Conservation (phyloP, 345 rosid species). For the Gossypium bickii region DNA sequence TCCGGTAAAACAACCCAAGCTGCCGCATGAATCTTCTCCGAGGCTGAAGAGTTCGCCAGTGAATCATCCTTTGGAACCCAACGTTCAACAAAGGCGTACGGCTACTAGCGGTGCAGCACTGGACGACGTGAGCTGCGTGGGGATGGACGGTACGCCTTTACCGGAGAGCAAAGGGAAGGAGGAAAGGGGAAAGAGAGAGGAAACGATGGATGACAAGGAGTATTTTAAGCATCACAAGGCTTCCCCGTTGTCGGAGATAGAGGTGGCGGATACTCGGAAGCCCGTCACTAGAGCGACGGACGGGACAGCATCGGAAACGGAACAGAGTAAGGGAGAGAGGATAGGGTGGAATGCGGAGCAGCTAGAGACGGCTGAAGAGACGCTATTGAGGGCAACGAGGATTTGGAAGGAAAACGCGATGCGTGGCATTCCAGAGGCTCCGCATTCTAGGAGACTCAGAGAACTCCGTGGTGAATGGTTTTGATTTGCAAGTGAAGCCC, state of each 20-base stretch:
- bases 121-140: constrained; percentile 41
- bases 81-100: constrained; percentile 43
- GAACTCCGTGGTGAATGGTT: constrained; percentile 59
- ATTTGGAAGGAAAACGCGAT: constrained; percentile 56
- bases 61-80: constrained; percentile 40
- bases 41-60: constrained; percentile 44
- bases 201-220: constrained; percentile 36
- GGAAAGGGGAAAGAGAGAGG: constrained; percentile 12
- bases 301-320: constrained; percentile 29
- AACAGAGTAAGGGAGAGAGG: constrained; percentile 20
- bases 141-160: constrained; percentile 55
- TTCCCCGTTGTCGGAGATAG: constrained; percentile 61
- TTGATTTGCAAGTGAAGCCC: constrained; percentile 13
- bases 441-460: constrained; percentile 61
- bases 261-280: constrained; percentile 69
- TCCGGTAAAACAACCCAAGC: constrained; percentile 39
- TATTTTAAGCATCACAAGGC: constrained; percentile 57
- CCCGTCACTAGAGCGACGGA: constrained; percentile 71
- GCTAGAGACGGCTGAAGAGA: constrained; percentile 76
- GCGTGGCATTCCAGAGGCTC: constrained; percentile 76
- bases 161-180: constrained; percentile 26
- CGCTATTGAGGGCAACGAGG: constrained; percentile 47
- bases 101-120: not conserved
- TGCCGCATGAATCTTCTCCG: constrained; percentile 33
- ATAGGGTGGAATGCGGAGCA: constrained; percentile 74